These are phyloP conservation scores for Leucocoprinus leucothites DNA, from an alignment of 768 basidiomycete species.

Conservation along the genomic window DNA sequence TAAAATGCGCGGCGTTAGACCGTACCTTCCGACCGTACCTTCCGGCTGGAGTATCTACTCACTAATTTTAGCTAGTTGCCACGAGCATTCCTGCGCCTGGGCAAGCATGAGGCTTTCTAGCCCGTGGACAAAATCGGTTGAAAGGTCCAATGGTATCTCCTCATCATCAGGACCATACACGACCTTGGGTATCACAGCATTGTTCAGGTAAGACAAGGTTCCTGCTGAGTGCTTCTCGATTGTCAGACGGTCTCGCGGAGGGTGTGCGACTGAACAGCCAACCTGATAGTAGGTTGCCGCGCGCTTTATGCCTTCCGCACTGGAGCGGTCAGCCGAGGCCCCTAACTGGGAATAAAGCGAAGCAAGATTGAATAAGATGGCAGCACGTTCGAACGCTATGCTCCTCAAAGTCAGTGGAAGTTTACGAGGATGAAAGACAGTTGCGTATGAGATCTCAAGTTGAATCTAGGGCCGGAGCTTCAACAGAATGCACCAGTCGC, in stretches of 20 bases:
- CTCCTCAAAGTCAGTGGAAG: slow-evolving; percentile 65
- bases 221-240: slow-evolving; percentile 62
- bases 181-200: slow-evolving; percentile 52
- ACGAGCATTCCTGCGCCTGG: slow-evolving; percentile 95
- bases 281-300: slow-evolving; percentile 74
- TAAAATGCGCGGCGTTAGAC: slow-evolving; percentile 19
- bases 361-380: slow-evolving; percentile 82
- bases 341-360: slow-evolving; percentile 85
- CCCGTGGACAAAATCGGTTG: slow-evolving; percentile 52
- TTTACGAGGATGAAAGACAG: slow-evolving; percentile 58
- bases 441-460: slow-evolving; percentile 69
- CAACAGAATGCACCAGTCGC: background rate
- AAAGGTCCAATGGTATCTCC: slow-evolving; percentile 64
- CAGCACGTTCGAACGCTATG: slow-evolving; percentile 78
- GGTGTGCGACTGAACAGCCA: slow-evolving; percentile 32
- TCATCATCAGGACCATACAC: slow-evolving; percentile 44
- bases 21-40: background rate
- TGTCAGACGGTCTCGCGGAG: slow-evolving; percentile 1
- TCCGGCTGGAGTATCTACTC: slow-evolving; percentile 18
- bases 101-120: slow-evolving; percentile 82
- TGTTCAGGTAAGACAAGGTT: slow-evolving; percentile 56
- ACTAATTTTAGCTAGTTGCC: slow-evolving; percentile 91
- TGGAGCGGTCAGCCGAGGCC: slow-evolving; percentile 63
- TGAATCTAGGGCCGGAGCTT: slow-evolving; percentile 46
- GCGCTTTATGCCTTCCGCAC: slow-evolving; percentile 78